These are phyloP conservation scores for Emericellopsis cladophorae DNA, from an alignment of 2,329 filamentous ascomycete genomes.

Conservation along the genomic window DNA sequence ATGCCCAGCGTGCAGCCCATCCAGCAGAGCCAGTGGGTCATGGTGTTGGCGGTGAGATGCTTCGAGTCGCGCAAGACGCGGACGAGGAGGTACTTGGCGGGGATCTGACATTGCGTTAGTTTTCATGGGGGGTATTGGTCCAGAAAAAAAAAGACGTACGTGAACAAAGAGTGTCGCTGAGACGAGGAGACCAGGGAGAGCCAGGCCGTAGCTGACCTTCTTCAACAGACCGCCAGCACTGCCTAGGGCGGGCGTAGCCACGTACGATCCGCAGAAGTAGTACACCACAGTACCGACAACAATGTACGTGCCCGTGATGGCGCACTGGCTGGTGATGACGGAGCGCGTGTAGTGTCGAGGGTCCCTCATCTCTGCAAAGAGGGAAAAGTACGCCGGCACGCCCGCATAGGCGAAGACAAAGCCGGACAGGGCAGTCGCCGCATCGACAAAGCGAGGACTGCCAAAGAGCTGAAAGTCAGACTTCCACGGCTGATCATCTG, in stretches of 20 bases:
- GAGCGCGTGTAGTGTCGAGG: slow-evolving; percentile 13
- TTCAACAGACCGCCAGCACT: slow-evolving; percentile 27
- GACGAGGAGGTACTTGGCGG: slow-evolving; percentile 13
- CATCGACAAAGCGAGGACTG: slow-evolving; percentile 15
- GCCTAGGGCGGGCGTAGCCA: slow-evolving; percentile 30
- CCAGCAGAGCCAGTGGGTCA: slow-evolving; percentile 18
- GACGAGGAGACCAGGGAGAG: slow-evolving; percentile 14
- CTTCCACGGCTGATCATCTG: slow-evolving; percentile 7
- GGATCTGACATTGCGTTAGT: slow-evolving; percentile 4
- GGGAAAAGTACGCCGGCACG: slow-evolving; percentile 19
- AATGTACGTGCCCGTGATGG: slow-evolving; percentile 17
- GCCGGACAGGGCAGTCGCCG: slow-evolving; percentile 15
- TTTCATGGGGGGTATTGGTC: neutral
- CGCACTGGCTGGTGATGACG: slow-evolving; percentile 11
- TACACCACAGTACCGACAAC: slow-evolving; percentile 25
- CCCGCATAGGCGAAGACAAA: slow-evolving; percentile 24
- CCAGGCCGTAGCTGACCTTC: slow-evolving; percentile 27
- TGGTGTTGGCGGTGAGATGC: neutral
- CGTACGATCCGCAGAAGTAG: slow-evolving; percentile 29
- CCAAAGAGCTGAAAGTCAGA: slow-evolving; percentile 15
- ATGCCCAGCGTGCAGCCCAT: slow-evolving; percentile 13
- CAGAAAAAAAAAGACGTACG: slow-evolving; percentile 9
- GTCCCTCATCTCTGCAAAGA: slow-evolving; percentile 19
- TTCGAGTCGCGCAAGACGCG: slow-evolving; percentile 12
- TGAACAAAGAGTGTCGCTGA: slow-evolving; percentile 12